phyloP scores from a whole-genome alignment of 768 basidiomycete genomes.

The Serendipita indica region DNA sequence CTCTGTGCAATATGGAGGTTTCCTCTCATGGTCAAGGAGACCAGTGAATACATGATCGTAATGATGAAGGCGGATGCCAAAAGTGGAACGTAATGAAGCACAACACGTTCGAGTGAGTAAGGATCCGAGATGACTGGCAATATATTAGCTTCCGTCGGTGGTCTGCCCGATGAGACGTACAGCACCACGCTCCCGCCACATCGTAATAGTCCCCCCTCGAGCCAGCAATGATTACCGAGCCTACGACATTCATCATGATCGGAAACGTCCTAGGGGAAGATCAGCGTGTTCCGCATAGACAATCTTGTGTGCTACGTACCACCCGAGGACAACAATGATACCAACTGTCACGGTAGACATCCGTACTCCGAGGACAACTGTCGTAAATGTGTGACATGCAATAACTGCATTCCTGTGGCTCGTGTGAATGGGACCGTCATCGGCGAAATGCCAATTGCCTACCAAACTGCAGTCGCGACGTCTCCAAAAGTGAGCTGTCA shows the following conservation, averaged over 20 bases:
- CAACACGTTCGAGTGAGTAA: not conserved
- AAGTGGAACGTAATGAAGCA: constrained; percentile 6
- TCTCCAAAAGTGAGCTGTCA: not conserved
- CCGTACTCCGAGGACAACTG: not conserved
- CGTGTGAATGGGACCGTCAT: not conserved
- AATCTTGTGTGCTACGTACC: not conserved
- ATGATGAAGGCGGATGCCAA: not conserved
- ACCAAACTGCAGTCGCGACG: not conserved
- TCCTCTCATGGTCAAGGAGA: constrained; percentile 3
- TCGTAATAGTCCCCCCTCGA: not conserved
- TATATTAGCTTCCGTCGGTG: not conserved
- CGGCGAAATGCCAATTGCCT: not conserved
- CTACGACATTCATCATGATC: not conserved
- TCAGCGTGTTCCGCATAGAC: not conserved
- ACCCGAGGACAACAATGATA: not conserved
- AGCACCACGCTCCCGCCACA: constrained; percentile 1
- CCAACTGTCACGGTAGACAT: not conserved
- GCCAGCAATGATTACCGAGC: not conserved
- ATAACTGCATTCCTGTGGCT: not conserved
- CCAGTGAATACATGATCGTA: not conserved
- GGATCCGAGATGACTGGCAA: not conserved
- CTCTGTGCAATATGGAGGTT: not conserved
- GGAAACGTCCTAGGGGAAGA: not conserved
- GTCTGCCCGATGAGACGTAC: not conserved
- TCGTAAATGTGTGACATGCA: constrained; percentile 2